Evolutionary conservation across 2,329 filamentous ascomycete genomes (phyloP).

Genomic region (Dothidotthia symphoricarpi): DNA sequence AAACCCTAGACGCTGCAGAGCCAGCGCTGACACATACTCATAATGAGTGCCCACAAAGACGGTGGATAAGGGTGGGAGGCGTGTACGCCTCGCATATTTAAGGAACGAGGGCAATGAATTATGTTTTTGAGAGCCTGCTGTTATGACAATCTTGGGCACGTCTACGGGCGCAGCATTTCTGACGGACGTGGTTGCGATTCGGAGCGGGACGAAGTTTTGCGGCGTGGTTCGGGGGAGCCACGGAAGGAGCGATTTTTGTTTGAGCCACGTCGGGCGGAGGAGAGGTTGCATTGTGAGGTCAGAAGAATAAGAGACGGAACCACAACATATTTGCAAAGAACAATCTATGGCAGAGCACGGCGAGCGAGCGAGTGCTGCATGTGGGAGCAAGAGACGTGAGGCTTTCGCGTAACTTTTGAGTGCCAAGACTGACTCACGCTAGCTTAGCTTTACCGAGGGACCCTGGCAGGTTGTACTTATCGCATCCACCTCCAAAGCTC

Average conservation of each 20-base stretch:
- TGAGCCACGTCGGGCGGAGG: slow-evolving; percentile 24
- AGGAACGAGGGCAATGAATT: slow-evolving; percentile 64
- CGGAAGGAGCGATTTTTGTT: slow-evolving; percentile 16
- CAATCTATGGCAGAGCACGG: slow-evolving; percentile 1
- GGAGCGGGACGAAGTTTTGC: slow-evolving; percentile 25
- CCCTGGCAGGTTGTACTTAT: slow-evolving; percentile 3
- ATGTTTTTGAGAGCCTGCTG: slow-evolving; percentile 51
- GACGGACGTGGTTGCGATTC: slow-evolving; percentile 29
- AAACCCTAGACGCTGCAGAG: slow-evolving; percentile 63
- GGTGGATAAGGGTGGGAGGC: slow-evolving; percentile 56
- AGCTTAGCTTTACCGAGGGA: slow-evolving; percentile 18
- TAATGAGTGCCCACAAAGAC: slow-evolving; percentile 72
- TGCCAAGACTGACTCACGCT: slow-evolving; percentile 17
- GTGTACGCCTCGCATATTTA: slow-evolving; percentile 58
- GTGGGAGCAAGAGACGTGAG: slow-evolving; percentile 4
- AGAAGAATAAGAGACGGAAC: not conserved
- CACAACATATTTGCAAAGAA: slow-evolving; percentile 26
- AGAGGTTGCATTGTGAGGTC: slow-evolving; percentile 29
- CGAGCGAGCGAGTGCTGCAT: slow-evolving; percentile 1
- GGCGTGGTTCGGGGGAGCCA: slow-evolving; percentile 23
- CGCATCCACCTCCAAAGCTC: slow-evolving; percentile 1
- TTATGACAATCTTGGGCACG: slow-evolving; percentile 27
- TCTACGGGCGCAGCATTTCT: slow-evolving; percentile 24
- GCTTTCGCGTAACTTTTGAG: slow-evolving; percentile 19
- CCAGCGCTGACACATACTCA: slow-evolving; percentile 65